phyloP scores from a whole-genome alignment of 2,329 filamentous ascomycete genomes.

The Ascosphaera apis region DNA sequence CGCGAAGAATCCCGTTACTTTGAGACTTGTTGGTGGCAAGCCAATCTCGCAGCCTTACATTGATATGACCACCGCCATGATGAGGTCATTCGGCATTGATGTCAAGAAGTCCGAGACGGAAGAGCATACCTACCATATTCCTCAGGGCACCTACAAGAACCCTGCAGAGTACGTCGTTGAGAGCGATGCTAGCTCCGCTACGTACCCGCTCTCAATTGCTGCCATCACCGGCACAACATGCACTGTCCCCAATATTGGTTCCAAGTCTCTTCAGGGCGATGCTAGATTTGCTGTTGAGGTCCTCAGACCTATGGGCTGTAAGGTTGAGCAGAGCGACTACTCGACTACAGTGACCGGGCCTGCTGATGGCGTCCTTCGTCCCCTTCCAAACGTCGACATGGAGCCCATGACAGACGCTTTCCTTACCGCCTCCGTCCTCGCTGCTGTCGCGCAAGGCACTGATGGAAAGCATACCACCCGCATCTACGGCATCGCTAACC shows the following conservation, averaged over 20 bases:
- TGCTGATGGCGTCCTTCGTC: slow-evolving; percentile 45
- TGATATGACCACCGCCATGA: slow-evolving; percentile 98
- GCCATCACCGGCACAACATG: slow-evolving; percentile 91
- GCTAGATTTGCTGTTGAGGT: slow-evolving; percentile 84
- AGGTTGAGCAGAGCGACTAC: slow-evolving; percentile 57
- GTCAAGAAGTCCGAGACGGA: slow-evolving; percentile 58
- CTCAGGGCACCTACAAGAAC: slow-evolving; percentile 60
- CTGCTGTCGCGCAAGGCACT: slow-evolving; percentile 61
- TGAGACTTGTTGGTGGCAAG: slow-evolving; percentile 83
- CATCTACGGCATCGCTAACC: slow-evolving; percentile 89
- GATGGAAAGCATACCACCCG: slow-evolving; percentile 40
- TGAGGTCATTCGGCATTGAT: slow-evolving; percentile 68
- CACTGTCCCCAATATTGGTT: slow-evolving; percentile 90
- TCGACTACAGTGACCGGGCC: slow-evolving; percentile 91
- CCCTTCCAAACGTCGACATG: slow-evolving; percentile 76
- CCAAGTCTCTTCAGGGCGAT: slow-evolving; percentile 77
- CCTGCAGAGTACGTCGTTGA: slow-evolving; percentile 74
- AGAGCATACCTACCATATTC: slow-evolving; percentile 82
- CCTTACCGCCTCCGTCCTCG: slow-evolving; percentile 78
- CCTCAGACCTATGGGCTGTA: slow-evolving; percentile 78
- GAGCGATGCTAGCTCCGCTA: slow-evolving; percentile 93
- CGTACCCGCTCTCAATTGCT: slow-evolving; percentile 80
- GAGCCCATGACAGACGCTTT: slow-evolving; percentile 99
- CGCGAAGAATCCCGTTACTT: slow-evolving; percentile 75
- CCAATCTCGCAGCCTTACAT: slow-evolving; percentile 95